Percentiles rank a stretch among this genome's conserved stretches.
Evolutionary conservation across 2,329 filamentous ascomycete species (phyloP).

Genomic region (Botryotinia narcissicola): DNA sequence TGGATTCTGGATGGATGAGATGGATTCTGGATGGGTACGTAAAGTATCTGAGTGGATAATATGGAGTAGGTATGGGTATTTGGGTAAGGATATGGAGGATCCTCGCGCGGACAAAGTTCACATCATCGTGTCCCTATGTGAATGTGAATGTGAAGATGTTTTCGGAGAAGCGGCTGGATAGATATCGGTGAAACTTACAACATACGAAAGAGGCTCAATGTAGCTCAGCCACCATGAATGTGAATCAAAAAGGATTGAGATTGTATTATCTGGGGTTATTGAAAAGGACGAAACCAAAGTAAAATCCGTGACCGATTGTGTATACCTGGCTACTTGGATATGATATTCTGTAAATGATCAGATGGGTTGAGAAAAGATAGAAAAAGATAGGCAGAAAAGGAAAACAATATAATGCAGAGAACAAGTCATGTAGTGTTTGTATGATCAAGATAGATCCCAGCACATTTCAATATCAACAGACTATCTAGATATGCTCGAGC

Average conservation of each 20-base stretch:
- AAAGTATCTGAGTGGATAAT: neutral
- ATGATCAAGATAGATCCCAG: neutral
- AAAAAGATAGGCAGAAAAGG: neutral
- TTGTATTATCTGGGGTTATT: neutral
- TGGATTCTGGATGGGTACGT: neutral
- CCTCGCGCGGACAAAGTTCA: neutral
- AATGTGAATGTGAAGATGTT: neutral
- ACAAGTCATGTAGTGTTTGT: neutral
- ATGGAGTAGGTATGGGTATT: neutral
- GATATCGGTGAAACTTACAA: neutral
- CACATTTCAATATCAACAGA: neutral
- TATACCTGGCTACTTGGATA: neutral
- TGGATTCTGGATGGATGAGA: neutral
- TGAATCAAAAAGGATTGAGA: neutral
- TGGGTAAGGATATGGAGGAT: neutral
- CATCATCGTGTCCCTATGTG: neutral
- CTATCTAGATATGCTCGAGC: neutral
- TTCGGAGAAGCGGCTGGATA: neutral
- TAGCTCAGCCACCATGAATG: neutral
- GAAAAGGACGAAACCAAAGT: neutral
- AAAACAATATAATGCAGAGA: neutral
- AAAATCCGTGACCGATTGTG: neutral
- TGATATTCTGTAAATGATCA: neutral
- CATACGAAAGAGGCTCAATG: neutral
- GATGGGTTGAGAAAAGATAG: neutral